A percentile compares a stretch with the other conserved stretches of the same genome.
Evolutionary conservation across 2,329 filamentous ascomycete species (phyloP).

Genomic region (Pseudogymnoascus sp.): DNA sequence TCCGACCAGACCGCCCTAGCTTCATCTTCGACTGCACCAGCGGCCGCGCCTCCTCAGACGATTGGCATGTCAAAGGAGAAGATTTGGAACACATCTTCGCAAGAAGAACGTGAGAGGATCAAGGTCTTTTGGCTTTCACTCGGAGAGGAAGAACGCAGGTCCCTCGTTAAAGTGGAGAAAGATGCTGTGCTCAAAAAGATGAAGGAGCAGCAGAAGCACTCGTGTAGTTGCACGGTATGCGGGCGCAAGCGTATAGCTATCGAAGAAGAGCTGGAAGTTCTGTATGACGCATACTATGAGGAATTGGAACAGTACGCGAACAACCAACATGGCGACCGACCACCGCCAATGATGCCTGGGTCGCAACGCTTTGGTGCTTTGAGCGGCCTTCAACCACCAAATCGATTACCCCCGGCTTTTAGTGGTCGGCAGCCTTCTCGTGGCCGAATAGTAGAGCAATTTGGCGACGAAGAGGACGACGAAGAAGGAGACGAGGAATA

Average conservation of each 20-base stretch:
- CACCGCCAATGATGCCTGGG: conserved; percentile 59
- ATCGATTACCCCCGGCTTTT: conserved; percentile 49
- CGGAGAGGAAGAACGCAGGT: conserved; percentile 89
- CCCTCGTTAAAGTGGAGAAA: conserved; percentile 95
- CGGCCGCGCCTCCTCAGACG: conserved; percentile 35
- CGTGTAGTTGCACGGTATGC: conserved; percentile 95
- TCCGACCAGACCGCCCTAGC: conserved; percentile 7
- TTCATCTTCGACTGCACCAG: conserved; percentile 26
- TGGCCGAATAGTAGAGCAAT: conserved; percentile 63
- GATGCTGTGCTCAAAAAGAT: conserved; percentile 97
- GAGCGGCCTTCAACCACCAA: conserved; percentile 46
- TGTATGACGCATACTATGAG: conserved; percentile 98
- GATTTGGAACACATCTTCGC: conserved; percentile 94
- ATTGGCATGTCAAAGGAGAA: conserved; percentile 52
- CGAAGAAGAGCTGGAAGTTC: conserved; percentile 91
- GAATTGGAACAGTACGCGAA: conserved; percentile 97
- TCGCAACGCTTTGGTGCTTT: conserved; percentile 54
- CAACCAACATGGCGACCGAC: conserved; percentile 62
- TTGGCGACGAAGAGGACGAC: conserved; percentile 37
- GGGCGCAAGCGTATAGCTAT: conserved; percentile 94
- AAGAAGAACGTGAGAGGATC: conserved; percentile 92
- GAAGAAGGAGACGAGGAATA: conserved; percentile 40
- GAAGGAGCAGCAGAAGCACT: conserved; percentile 99
- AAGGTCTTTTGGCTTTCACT: conserved; percentile 97
- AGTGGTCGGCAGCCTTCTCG: conserved; percentile 61